Evolutionary conservation across 495 filamentous ascomycete species (phyloP).

Genomic region (Penicillium dipodomyicola): DNA sequence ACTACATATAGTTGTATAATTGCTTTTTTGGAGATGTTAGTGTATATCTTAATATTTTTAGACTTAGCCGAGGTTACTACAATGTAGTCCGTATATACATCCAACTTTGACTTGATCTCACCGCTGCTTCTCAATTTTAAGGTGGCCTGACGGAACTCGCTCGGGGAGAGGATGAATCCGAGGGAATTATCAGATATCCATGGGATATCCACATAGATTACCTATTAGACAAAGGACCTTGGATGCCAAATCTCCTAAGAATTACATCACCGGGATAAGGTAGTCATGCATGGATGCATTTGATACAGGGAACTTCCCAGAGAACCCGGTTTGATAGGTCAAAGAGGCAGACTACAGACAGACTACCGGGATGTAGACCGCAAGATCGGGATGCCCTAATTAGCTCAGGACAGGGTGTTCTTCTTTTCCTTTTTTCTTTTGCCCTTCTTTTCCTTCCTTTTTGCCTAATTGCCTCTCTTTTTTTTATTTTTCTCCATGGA

Average conservation of each 20-base stretch:
- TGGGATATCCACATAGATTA: background rate
- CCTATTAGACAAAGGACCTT: slow-evolving; percentile 2
- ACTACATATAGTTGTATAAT: background rate
- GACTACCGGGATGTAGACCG: slow-evolving; percentile 1
- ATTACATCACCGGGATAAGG: slow-evolving; percentile 1
- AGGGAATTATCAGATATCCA: no score
- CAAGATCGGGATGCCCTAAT: slow-evolving; percentile 3
- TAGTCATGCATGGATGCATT: background rate
- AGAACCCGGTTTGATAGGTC: background rate
- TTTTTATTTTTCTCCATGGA: background rate
- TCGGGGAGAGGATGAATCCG: background rate
- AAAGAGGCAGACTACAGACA: background rate
- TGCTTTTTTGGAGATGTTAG: background rate
- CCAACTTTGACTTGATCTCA: slow-evolving; percentile 1
- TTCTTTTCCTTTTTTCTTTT: background rate
- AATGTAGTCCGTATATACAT: no score
- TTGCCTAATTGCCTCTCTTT: background rate
- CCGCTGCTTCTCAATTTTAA: slow-evolving; percentile 3
- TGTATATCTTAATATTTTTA: no score
- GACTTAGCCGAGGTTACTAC: no score
- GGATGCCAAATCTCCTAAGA: background rate
- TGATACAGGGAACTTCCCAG: background rate
- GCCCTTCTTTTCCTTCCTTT: background rate
- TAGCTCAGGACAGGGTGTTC: background rate
- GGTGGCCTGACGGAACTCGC: background rate